Evolutionary conservation across 2,329 filamentous ascomycete genomes (phyloP), one percentile per base, ranked within the genome.

Genomic region (Dothistroma pini): DNA sequence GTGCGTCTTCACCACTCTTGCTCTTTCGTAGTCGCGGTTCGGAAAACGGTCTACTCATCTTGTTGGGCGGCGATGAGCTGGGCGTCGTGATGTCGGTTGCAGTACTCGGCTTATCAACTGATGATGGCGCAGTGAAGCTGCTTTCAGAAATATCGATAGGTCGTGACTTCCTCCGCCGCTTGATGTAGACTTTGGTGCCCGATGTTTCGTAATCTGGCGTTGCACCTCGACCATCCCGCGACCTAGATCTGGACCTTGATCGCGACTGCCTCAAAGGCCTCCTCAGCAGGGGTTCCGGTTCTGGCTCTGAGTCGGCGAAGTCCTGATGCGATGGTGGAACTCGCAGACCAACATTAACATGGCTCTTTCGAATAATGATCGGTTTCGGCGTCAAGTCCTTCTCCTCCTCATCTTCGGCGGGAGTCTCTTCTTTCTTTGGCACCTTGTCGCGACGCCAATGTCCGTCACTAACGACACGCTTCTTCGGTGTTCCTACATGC

Each of bases 381-480:
- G 70, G 70, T 57, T 72, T 74, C 2, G 68, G 69, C 14, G 70
- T 66, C 19, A 63, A 61, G 12, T 67, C 68, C 52, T 68, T 69
- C 48, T 67, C 67, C 22, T 65, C 59, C 41, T 68, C 65, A 32
- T 62, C 60, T 47, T 65, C 65, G 2, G 31, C 21, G 21, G 58
- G 14, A 7, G 34, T 4, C 49, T 68, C 66, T 48, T 67, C 65
- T 35, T 53, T 53, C 49, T 68, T 71, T 31, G 64, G 56, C 12
- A 65, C 59, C 16, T 68, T 67, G 58, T 75, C 73, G 57, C 70
- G 71, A 29, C 72, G 68, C 90, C 93, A 97, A 77, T 96, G 90
- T 58, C 90, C 89, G 77, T 97, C 93, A 74, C 93, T 97, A 63
- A 97, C 86, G 57, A 97, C 91, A 65, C 93, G 86, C 81, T 96